These are phyloP conservation scores for Prototheca wickerhamii DNA, from an alignment of 163 green algal genomes.

Conservation along the genomic window DNA sequence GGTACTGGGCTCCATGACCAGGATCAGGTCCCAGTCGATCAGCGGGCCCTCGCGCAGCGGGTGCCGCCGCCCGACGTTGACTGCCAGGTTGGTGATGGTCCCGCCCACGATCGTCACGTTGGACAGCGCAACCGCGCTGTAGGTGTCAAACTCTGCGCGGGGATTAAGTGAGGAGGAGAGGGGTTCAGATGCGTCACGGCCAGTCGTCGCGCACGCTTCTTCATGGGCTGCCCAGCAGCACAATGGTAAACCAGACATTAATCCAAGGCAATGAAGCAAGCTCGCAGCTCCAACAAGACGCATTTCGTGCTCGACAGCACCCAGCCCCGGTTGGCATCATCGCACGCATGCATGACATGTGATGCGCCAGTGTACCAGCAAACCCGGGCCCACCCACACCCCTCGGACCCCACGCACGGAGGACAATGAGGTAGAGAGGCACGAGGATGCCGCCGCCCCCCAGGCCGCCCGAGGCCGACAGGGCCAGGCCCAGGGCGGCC, in stretches of 20 bases:
- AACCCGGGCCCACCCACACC: neutral
- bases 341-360: too few relatives aligned
- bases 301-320: too few relatives aligned
- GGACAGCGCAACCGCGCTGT: slow-evolving; percentile 48
- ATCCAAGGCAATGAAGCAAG: too few relatives aligned
- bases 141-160: slow-evolving; percentile 34
- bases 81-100: slow-evolving; percentile 46
- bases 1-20: slow-evolving; percentile 64
- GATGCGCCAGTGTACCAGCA: neutral
- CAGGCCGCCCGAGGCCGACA: slow-evolving; percentile 52
- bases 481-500: slow-evolving; percentile 29
- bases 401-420: neutral
- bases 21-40: slow-evolving; percentile 56
- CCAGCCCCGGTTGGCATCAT: too few relatives aligned
- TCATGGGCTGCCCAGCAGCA: too few relatives aligned
- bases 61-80: slow-evolving; percentile 49
- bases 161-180: neutral
- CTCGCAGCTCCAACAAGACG: too few relatives aligned
- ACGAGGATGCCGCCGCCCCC: slow-evolving; percentile 49
- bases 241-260: too few relatives aligned
- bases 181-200: too few relatives aligned
- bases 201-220: too few relatives aligned
- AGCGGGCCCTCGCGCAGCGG: slow-evolving; percentile 31
- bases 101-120: slow-evolving; percentile 67
- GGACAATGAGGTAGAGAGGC: slow-evolving; percentile 17